Percentiles rank a stretch among this genome's conserved stretches.
These are phyloP conservation scores for Verticillium isaacii DNA, from an alignment of 2,329 filamentous ascomycete species.

Conservation along the genomic window DNA sequence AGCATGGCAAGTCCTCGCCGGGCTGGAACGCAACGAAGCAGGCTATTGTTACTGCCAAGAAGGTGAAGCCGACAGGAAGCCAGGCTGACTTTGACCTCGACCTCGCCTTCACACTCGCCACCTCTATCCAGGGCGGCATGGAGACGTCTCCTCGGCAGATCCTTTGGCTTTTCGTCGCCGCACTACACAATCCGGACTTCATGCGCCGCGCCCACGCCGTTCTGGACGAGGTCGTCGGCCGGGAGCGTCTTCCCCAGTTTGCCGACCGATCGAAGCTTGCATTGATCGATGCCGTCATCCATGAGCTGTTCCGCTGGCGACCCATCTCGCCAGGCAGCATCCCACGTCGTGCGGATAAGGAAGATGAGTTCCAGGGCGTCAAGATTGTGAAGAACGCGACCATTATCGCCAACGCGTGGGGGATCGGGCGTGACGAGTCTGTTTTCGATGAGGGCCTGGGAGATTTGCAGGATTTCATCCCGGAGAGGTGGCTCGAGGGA, in stretches of 20 bases:
- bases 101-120: conserved; percentile 26
- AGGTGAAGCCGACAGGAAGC: conserved; percentile 2
- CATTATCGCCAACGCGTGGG: conserved; percentile 37
- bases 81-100: conserved; percentile 20
- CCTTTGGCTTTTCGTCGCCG: conserved; percentile 24
- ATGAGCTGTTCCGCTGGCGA: conserved; percentile 40
- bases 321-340: conserved; percentile 30
- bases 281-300: conserved; percentile 36
- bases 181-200: conserved; percentile 14
- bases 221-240: conserved; percentile 35
- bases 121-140: conserved; percentile 23
- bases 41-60: conserved; percentile 9
- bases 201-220: conserved; percentile 27
- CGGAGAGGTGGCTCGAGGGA: conserved; percentile 22
- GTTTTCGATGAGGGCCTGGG: conserved; percentile 29
- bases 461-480: conserved; percentile 21
- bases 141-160: conserved; percentile 24
- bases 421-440: conserved; percentile 28
- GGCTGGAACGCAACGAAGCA: conserved; percentile 27
- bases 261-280: conserved; percentile 31
- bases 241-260: conserved; percentile 30
- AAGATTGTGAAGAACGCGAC: conserved; percentile 37
- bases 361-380: conserved; percentile 30
- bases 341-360: conserved; percentile 30
- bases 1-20: conserved; percentile 11